Evolutionary conservation across 371 early-diverging fungal genomes (phyloP).

Genomic region (Mortierella sp.): DNA sequence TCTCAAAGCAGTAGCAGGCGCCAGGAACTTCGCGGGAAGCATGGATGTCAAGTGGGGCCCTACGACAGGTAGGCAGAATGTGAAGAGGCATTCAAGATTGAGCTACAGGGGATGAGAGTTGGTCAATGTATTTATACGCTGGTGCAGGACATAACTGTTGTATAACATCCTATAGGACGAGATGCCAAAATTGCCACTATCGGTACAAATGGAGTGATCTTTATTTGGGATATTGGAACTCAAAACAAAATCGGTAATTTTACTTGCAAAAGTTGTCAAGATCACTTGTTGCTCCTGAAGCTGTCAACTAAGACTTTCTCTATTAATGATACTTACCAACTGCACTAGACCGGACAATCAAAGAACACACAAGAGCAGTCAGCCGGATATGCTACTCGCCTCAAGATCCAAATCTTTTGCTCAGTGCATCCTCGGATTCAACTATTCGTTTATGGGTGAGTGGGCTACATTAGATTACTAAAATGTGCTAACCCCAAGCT

Average conservation of each 20-base stretch:
- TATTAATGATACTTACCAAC: neutral
- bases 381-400: conserved; percentile 86
- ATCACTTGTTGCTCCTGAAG: neutral
- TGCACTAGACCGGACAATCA: conserved; percentile 74
- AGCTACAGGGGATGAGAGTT: no score
- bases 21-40: conserved; percentile 74
- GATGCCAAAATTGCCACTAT: conserved; percentile 80
- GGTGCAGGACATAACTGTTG: neutral
- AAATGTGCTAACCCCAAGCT: neutral
- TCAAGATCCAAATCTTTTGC: conserved; percentile 71
- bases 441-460: conserved; percentile 86
- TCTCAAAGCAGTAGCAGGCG: conserved; percentile 78
- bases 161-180: conserved; percentile 42
- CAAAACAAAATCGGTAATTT: conserved; percentile 63
- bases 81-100: neutral
- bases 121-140: no score
- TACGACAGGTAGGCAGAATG: conserved; percentile 14
- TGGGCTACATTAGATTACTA: neutral
- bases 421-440: conserved; percentile 89
- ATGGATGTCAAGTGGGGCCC: conserved; percentile 90
- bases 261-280: neutral
- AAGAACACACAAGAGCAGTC: conserved; percentile 85
- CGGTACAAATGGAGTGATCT: conserved; percentile 81
- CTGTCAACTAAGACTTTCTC: neutral
- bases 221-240: conserved; percentile 57